Evolutionary conservation across 2,329 filamentous ascomycete genomes (phyloP).

Genomic region (Chalara sp.): DNA sequence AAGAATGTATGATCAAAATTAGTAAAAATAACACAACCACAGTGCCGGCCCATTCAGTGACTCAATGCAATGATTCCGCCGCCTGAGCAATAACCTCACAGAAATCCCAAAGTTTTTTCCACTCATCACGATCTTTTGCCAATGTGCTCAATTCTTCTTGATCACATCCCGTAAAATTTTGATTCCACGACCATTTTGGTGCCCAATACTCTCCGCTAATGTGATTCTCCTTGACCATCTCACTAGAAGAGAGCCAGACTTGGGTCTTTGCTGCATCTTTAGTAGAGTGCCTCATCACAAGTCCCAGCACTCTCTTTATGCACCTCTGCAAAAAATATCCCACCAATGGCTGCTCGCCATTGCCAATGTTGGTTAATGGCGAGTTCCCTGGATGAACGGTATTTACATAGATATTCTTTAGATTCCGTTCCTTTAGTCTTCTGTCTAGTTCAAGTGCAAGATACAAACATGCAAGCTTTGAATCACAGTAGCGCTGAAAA

Average conservation of each 20-base stretch:
- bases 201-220: not conserved
- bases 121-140: not conserved
- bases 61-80: no score
- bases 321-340: not conserved
- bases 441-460: not conserved
- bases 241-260: not conserved
- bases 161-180: not conserved
- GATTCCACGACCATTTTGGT: not conserved
- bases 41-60: no score
- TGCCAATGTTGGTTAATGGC: not conserved
- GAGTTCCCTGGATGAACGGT: not conserved
- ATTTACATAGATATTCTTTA: not conserved
- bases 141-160: not conserved
- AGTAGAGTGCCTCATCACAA: not conserved
- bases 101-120: constrained; percentile 15
- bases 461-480: not conserved
- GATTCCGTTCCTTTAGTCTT: not conserved
- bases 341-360: not conserved
- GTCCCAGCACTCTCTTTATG: not conserved
- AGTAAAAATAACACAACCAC: no score
- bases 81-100: constrained; percentile 22
- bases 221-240: not conserved
- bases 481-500: not conserved
- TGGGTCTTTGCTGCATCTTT: not conserved
- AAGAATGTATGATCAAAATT: no score